phyloP scores from a whole-genome alignment of 495 filamentous ascomycete species.

The Thermothielavioides terrestris region DNA sequence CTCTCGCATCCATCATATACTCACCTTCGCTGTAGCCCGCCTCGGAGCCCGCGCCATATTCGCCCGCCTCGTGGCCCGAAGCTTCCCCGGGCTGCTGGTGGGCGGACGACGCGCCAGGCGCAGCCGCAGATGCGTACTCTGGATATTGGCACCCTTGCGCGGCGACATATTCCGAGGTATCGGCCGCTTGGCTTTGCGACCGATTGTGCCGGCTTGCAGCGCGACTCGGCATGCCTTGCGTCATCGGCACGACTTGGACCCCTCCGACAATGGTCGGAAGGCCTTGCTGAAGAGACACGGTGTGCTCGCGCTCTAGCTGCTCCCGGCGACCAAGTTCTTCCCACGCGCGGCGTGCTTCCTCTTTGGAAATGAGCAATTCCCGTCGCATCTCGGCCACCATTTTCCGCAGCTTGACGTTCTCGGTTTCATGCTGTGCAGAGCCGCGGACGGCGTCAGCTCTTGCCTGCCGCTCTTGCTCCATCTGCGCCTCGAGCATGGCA shows the following conservation, averaged over 20 bases:
- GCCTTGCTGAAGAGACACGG: constrained; percentile 73
- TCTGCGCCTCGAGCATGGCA: constrained; percentile 62
- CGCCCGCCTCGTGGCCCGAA: constrained; percentile 19
- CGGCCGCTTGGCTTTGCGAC: constrained; percentile 29
- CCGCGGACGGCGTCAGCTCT: constrained; percentile 56
- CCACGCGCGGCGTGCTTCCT: constrained; percentile 93
- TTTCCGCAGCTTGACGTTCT: constrained; percentile 61
- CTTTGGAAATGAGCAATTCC: constrained; percentile 88
- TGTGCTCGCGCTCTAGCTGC: constrained; percentile 92
- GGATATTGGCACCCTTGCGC: constrained; percentile 26
- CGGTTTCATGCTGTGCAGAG: constrained; percentile 54
- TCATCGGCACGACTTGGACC: constrained; percentile 95
- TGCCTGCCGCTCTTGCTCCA: constrained; percentile 63
- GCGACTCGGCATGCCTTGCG: constrained; percentile 61
- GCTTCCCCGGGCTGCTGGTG: constrained; percentile 22
- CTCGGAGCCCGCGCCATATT: constrained; percentile 39
- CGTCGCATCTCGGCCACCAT: constrained; percentile 76
- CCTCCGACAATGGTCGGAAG: constrained; percentile 83
- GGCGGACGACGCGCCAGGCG: constrained; percentile 21
- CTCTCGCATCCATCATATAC: constrained; percentile 45
- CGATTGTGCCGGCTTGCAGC: constrained; percentile 44
- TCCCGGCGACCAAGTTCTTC: constrained; percentile 91
- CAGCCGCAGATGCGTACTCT: constrained; percentile 20
- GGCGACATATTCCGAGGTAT: constrained; percentile 32
- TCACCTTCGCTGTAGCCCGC: constrained; percentile 50